phyloP scores from a whole-genome alignment of 306 rosid species.

The Quercus variabilis region DNA sequence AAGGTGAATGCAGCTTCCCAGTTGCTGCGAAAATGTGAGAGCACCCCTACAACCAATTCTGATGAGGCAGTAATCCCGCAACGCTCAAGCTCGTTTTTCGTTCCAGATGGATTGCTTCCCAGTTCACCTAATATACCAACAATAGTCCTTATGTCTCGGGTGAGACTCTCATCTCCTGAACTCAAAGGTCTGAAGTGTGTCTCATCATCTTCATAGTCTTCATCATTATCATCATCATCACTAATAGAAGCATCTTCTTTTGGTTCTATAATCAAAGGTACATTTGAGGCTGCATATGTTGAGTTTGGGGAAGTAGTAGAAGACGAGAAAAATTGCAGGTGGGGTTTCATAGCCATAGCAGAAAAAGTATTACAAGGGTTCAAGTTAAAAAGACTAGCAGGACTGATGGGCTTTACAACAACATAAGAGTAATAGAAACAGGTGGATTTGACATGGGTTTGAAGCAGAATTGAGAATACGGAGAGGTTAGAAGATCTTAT shows the following conservation, averaged over 20 bases:
- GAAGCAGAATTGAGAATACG: conserved; percentile 25
- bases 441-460: conserved; percentile 8
- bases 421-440: background rate
- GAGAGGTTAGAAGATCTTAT: conserved; percentile 30
- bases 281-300: conserved; percentile 11
- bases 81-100: conserved; percentile 56
- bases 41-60: conserved; percentile 68
- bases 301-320: conserved; percentile 26
- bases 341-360: conserved; percentile 17
- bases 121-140: conserved; percentile 47
- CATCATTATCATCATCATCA: background rate
- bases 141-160: conserved; percentile 42
- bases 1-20: conserved; percentile 90
- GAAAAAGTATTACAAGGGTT: conserved; percentile 12
- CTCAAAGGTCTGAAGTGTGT: conserved; percentile 11
- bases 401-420: conserved; percentile 20
- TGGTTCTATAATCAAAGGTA: conserved; percentile 5
- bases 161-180: conserved; percentile 34
- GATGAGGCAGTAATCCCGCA: conserved; percentile 44
- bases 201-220: conserved; percentile 21
- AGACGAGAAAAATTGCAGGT: conserved; percentile 9
- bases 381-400: conserved; percentile 9
- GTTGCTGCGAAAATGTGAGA: conserved; percentile 64
- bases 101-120: conserved; percentile 24
- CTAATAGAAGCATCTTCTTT: conserved; percentile 8